Base-by-base conservation (phyloP, 805 yeast species). In the Torulaspora maleeae region DNA sequence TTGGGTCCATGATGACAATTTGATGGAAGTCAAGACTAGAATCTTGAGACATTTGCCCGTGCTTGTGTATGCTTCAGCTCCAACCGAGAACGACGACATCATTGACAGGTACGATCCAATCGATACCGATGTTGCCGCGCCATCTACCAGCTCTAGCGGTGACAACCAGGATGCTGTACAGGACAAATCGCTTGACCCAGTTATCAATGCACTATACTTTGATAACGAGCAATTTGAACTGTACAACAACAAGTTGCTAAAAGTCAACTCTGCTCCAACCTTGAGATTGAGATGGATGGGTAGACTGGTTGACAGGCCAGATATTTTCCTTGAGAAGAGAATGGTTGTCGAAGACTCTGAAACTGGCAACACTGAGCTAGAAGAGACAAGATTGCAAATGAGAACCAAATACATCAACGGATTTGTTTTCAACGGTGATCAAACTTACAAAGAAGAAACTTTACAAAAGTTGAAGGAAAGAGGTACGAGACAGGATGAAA, bases 11-110 rank as follows among this genome's bases (percentile, higher is more conserved):
- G 90, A 91, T n/a, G 99, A 93, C 56, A 86, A 88, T 63, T 64
- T 93, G 63, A 90, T 91, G 96, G 98, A 91, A 69, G 96, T 90
- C 45, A 91, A 91, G 71, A 88, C 98, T n/a, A 81, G 89, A 48
- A 86, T 91, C 53, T 77, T 91, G 62, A 83, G 98, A 64, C 95
- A 88, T 59, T 77, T 91, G 54, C 99, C 99, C 1, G 95, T 90
- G 5, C 75, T 91, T 51, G 85, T 91, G 38, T 93, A 89, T 57
- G 69, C 71, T 32, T 58, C 68, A 3, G 64, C 66, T 4, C 65
- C 67, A 5, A 52, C 56, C 60, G 76, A 63, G 27, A 58, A 58
- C 38, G 61, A 55, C 41, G 61, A 59, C 34, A 44, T 61, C 30
- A 46, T 62, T 9, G 52, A 59, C 43, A 50, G 59, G 28, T 52